phyloP scores from a whole-genome alignment of 2,329 filamentous ascomycete genomes.

The Xylaria sp. region DNA sequence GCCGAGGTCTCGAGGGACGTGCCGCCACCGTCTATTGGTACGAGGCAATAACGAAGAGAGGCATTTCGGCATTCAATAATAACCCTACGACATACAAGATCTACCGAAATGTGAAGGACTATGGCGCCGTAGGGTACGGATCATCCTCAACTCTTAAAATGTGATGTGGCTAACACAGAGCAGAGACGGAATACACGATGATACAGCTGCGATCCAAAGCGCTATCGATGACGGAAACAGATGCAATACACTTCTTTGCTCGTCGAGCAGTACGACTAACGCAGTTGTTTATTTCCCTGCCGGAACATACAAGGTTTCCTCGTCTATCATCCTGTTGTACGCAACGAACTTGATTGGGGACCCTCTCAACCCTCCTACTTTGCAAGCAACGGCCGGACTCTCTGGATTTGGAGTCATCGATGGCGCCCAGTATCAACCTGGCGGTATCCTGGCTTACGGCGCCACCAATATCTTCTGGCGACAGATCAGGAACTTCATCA shows the following conservation, averaged over 20 bases:
- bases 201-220: conserved; percentile 25
- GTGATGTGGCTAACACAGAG: conserved; percentile 1
- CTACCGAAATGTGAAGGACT: conserved; percentile 46
- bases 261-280: conserved; percentile 27
- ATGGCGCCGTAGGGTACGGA: conserved; percentile 42
- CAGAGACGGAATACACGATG: conserved; percentile 29
- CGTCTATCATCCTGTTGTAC: conserved; percentile 75
- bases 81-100: conserved; percentile 42
- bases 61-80: conserved; percentile 43
- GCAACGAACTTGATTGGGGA: conserved; percentile 71
- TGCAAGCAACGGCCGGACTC: conserved; percentile 60
- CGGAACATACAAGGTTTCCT: conserved; percentile 28
- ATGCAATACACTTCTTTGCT: conserved; percentile 26
- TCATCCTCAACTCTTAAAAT: neutral
- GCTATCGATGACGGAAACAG: conserved; percentile 28
- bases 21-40: conserved; percentile 40
- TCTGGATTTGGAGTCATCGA: conserved; percentile 54
- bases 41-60: conserved; percentile 43
- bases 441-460: conserved; percentile 51
- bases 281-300: conserved; percentile 33
- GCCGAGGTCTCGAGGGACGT: conserved; percentile 25
- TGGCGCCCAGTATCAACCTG: conserved; percentile 51
- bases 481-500: conserved; percentile 62
- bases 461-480: conserved; percentile 66
- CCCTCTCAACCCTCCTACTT: conserved; percentile 52